Conservation (phyloP, 139 green algal genomes). For the Trebouxia sp. region DNA sequence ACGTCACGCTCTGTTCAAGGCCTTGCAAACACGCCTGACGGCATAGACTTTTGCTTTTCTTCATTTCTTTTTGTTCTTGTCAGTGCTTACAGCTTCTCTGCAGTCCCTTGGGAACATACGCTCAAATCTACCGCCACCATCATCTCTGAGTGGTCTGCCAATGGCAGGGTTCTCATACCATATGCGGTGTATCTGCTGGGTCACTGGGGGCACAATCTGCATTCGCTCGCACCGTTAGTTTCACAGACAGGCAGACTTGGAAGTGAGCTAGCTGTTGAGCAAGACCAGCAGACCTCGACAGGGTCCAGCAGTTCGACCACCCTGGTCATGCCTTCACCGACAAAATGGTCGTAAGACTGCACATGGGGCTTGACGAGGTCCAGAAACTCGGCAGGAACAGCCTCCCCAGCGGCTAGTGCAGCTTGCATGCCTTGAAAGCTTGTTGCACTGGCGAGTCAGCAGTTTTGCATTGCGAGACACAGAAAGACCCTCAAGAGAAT, state of each 20-base stretch:
- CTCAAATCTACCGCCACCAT: conserved; percentile 40
- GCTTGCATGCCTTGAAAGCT: conserved; percentile 26
- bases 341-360: conserved; percentile 91
- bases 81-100: conserved; percentile 76
- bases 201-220: conserved; percentile 58
- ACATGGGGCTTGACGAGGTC: conserved; percentile 80
- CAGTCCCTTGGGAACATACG: conserved; percentile 80
- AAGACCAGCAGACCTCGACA: conserved; percentile 63
- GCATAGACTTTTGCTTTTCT: too few species aligned
- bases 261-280: background rate
- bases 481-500: too few species aligned
- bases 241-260: background rate
- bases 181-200: conserved; percentile 50
- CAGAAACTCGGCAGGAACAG: conserved; percentile 18
- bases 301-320: conserved; percentile 71
- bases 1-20: too few species aligned
- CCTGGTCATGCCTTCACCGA: conserved; percentile 73
- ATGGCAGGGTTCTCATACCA: conserved; percentile 74
- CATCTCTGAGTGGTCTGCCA: conserved; percentile 57
- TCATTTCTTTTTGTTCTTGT: too few species aligned
- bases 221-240: background rate
- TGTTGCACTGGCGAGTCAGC: too few species aligned
- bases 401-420: background rate
- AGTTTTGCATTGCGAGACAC: too few species aligned
- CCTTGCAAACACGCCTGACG: too few species aligned